Conservation (phyloP, 2,329 filamentous ascomycete genomes). For the Fusarium pseudoanthophilum region DNA sequence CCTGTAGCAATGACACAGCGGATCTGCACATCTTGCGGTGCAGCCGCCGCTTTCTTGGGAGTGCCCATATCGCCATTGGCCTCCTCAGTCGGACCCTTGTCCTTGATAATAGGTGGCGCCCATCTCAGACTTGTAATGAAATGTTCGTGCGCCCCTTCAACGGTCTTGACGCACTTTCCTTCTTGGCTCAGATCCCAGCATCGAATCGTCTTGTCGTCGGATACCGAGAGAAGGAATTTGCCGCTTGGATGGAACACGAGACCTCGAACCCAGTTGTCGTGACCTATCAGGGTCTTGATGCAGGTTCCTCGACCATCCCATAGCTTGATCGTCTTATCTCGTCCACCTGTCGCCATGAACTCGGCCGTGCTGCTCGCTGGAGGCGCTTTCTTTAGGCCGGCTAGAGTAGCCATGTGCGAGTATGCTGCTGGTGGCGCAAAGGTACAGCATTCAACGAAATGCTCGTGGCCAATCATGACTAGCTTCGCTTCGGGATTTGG, state of each 20-base stretch:
- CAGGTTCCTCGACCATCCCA: conserved; percentile 89
- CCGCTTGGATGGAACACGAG: conserved; percentile 91
- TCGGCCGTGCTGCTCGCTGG: conserved; percentile 79
- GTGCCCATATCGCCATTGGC: conserved; percentile 38
- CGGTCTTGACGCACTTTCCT: conserved; percentile 85
- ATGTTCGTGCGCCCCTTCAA: conserved; percentile 81
- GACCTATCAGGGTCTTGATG: conserved; percentile 84
- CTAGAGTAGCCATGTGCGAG: conserved; percentile 77
- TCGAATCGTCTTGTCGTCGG: conserved; percentile 90
- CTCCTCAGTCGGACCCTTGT: conserved; percentile 21
- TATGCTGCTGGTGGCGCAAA: conserved; percentile 86
- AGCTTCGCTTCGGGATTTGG: conserved; percentile 75
- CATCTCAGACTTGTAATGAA: conserved; percentile 90
- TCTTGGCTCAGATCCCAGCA: conserved; percentile 96
- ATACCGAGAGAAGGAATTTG: conserved; percentile 86
- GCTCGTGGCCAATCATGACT: conserved; percentile 86
- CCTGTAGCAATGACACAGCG: conserved; percentile 89
- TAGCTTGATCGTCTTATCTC: conserved; percentile 90
- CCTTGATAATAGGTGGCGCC: conserved; percentile 68
- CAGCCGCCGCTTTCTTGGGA: conserved; percentile 29
- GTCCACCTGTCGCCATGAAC: conserved; percentile 87
- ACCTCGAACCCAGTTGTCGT: conserved; percentile 93
- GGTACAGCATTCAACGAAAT: conserved; percentile 85
- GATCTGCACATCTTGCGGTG: conserved; percentile 68
- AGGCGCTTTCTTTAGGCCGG: conserved; percentile 85